Percentiles rank a stretch among this genome's conserved stretches.
Conservation (phyloP, 73 alveolate genomes). For the Symbiodinium pilosum region DNA sequence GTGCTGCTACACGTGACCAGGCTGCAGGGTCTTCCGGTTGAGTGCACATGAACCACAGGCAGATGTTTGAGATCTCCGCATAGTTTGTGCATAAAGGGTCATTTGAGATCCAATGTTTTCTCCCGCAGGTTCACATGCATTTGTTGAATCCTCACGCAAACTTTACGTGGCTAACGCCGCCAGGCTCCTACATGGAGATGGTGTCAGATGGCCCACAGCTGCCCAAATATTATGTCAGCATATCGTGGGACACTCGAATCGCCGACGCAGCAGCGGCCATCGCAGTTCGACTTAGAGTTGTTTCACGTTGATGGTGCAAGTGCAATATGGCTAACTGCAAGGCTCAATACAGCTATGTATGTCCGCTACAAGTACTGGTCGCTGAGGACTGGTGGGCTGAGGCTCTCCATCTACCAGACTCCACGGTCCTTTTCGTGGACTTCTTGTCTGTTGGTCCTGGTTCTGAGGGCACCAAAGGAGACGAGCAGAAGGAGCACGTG, state of each 20-base stretch:
- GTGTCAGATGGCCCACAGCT: slow-evolving; percentile 30
- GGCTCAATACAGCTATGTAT: too few relatives aligned
- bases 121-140: too few relatives aligned
- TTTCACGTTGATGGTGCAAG: too few relatives aligned
- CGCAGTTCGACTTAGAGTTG: too few relatives aligned
- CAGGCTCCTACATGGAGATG: slow-evolving; percentile 23
- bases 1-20: neutral
- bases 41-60: too few relatives aligned
- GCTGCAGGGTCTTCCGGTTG: neutral
- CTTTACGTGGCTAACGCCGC: too few relatives aligned
- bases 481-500: neutral
- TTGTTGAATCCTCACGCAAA: too few relatives aligned
- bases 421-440: slow-evolving; percentile 13
- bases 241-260: neutral
- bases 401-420: slow-evolving; percentile 21
- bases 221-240: neutral
- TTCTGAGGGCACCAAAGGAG: neutral
- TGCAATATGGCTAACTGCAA: too few relatives aligned
- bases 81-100: too few relatives aligned
- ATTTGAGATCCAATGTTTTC: too few relatives aligned
- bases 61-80: too few relatives aligned
- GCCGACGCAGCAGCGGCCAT: neutral
- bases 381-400: slow-evolving; percentile 20
- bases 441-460: neutral
- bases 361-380: too few relatives aligned